Evolutionary conservation across 108 stramenopile genomes (phyloP), one percentile per base, ranked within the genome.

Genomic region (Conticribra guillardii): DNA sequence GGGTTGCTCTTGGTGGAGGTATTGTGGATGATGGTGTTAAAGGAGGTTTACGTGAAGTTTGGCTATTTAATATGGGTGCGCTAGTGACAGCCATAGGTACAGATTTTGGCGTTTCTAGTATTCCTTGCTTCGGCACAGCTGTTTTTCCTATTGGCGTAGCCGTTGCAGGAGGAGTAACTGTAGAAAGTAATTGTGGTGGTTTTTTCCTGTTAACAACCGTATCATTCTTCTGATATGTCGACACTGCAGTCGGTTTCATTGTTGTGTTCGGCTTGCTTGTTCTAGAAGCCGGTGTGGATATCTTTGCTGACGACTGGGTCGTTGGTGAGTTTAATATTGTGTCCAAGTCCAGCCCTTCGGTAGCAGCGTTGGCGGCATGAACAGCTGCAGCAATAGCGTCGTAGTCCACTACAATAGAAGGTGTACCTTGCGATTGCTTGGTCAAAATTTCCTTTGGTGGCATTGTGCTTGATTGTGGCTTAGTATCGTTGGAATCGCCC

Each of bases 361-460:
- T 84, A 34, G 87, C 90, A 31, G 90, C 86, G 61, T 87, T 81
- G n/a, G 87, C 91, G 9, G 91, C 91, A 76, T 80, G 48, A 4
- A 90, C 87, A 23, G 89, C 92, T 23, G 88, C 83, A 24, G 77
- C 84, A 54, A 93, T 87, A 29, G 92, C 92, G 62, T 89, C 89
- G 45, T 81, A 89, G 70, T 90, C 92, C 16, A 89, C 85, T 21
- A 82, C 76, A 52, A 87, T 83, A 3, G 84, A 69, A 44, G 61
- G 63, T 46, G 71, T 45, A 24, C 71, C 65, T 17, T 45, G 16
- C 28, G n/a, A n/a, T n/a, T n/a, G n/a, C n/a, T n/a, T n/a, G n/a
- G n/a, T n/a, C n/a, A n/a, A n/a, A n/a, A n/a, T n/a, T n/a, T n/a
- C n/a, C n/a, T n/a, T n/a, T n/a, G n/a, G n/a, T n/a, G n/a, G n/a